These are phyloP conservation scores for Crassisporium funariophilum DNA, from an alignment of 768 basidiomycete genomes.

Conservation along the genomic window DNA sequence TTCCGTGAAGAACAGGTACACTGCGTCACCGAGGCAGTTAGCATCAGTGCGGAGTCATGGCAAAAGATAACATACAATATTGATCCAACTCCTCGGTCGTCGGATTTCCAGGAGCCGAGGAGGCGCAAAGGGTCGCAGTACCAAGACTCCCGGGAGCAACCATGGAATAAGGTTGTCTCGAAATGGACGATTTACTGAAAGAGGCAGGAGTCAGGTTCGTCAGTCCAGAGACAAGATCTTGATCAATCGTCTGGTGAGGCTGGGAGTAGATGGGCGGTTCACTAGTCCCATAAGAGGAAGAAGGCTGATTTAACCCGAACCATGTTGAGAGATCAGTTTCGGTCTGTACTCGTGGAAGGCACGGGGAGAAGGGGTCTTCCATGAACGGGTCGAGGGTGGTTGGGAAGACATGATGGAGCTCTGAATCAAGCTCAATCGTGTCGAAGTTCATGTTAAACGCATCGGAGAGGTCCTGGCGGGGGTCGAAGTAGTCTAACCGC, in stretches of 20 bases:
- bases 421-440: conserved; percentile 29
- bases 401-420: conserved; percentile 35
- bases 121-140: conserved; percentile 24
- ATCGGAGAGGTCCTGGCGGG: conserved; percentile 26
- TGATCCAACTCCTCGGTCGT: conserved; percentile 52
- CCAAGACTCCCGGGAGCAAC: conserved; percentile 13
- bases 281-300: conserved; percentile 30
- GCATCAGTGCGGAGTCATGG: conserved; percentile 4
- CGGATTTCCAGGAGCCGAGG: conserved; percentile 32
- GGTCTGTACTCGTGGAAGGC: conserved; percentile 24
- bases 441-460: conserved; percentile 36
- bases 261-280: conserved; percentile 25
- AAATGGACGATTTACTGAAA: conserved; percentile 25
- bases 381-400: conserved; percentile 40
- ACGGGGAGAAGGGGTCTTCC: conserved; percentile 34
- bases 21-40: conserved; percentile 29
- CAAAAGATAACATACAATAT: conserved; percentile 48
- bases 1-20: conserved; percentile 56
- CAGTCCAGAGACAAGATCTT: conserved; percentile 21
- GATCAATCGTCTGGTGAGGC: conserved; percentile 17
- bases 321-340: conserved; percentile 33
- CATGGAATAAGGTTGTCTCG: conserved; percentile 23
- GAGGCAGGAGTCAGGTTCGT: conserved; percentile 25
- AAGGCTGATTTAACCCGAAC: conserved; percentile 38
- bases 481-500: conserved; percentile 39